phyloP scores from a whole-genome alignment of 2,329 filamentous ascomycete species.

The Colletotrichum lindemuthianum region DNA sequence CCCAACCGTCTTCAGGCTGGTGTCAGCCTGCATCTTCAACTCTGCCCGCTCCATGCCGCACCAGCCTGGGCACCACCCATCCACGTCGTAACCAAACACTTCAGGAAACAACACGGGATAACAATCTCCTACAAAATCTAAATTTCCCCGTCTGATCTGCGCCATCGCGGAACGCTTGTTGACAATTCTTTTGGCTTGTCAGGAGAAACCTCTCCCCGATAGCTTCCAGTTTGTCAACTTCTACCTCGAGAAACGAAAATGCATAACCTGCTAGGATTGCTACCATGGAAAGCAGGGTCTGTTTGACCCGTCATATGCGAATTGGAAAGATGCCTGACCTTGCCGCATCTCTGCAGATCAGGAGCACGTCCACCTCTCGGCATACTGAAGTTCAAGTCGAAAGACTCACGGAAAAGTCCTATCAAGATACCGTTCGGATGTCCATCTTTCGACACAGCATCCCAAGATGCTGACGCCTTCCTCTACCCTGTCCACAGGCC shows the following conservation, averaged over 20 bases:
- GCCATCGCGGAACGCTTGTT: too few species aligned
- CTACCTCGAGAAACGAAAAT: too few species aligned
- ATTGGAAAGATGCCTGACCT: constrained; percentile 15
- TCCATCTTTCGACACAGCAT: background rate
- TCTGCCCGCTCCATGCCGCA: background rate
- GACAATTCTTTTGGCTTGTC: too few species aligned
- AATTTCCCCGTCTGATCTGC: too few species aligned
- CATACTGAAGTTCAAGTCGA: background rate
- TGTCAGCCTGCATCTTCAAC: constrained; percentile 27
- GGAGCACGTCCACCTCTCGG: background rate
- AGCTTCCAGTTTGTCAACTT: too few species aligned
- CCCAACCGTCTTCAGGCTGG: constrained; percentile 17
- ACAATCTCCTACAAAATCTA: too few species aligned
- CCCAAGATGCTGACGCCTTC: background rate
- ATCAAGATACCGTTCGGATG: background rate
- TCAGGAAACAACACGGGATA: background rate
- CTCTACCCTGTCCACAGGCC: too few species aligned
- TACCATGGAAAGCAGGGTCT: too few species aligned
- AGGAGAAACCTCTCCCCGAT: too few species aligned
- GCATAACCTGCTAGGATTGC: too few species aligned
- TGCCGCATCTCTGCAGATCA: constrained; percentile 13
- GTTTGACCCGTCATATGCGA: too few species aligned
- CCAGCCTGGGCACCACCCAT: background rate
- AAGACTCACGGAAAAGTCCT: background rate
- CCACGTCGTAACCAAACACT: background rate